These are phyloP conservation scores for Bathelium albidoporum DNA, from an alignment of 495 filamentous ascomycete species.

Conservation along the genomic window DNA sequence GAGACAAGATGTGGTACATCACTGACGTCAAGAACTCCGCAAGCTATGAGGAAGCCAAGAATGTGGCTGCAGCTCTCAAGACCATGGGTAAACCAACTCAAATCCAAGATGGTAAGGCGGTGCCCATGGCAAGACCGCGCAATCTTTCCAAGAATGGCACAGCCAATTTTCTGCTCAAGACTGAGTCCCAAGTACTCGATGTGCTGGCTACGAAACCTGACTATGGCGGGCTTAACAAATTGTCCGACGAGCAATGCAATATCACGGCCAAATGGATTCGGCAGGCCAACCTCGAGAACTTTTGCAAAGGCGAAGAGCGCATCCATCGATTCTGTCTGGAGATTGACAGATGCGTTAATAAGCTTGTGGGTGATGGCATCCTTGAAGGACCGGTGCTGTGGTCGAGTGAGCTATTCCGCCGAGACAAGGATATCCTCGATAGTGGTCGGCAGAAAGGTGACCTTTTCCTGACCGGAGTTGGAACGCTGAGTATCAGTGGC, in stretches of 20 bases:
- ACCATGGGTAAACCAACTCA: conserved; percentile 65
- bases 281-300: conserved; percentile 75
- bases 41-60: conserved; percentile 77
- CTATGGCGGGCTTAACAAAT: conserved; percentile 84
- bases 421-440: conserved; percentile 69
- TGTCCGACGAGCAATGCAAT: conserved; percentile 91
- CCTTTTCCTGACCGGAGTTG: conserved; percentile 39
- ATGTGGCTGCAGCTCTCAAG: conserved; percentile 78
- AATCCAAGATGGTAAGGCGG: conserved; percentile 29
- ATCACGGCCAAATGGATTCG: conserved; percentile 78
- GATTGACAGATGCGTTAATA: conserved; percentile 74
- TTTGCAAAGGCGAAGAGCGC: conserved; percentile 89
- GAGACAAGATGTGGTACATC: conserved; percentile 98
- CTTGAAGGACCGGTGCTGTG: conserved; percentile 81
- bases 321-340: conserved; percentile 93
- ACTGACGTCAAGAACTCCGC: conserved; percentile 91
- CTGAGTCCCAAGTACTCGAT: conserved; percentile 79
- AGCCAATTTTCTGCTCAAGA: conserved; percentile 65
- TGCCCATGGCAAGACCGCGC: conserved; percentile 11
- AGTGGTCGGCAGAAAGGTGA: conserved; percentile 49
- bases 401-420: conserved; percentile 80
- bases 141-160: conserved; percentile 44
- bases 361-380: conserved; percentile 77
- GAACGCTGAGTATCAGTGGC: conserved; percentile 40
- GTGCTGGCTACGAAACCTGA: conserved; percentile 72